Evolutionary conservation across 768 basidiomycete genomes (phyloP).

Genomic region (Russula earlei): DNA sequence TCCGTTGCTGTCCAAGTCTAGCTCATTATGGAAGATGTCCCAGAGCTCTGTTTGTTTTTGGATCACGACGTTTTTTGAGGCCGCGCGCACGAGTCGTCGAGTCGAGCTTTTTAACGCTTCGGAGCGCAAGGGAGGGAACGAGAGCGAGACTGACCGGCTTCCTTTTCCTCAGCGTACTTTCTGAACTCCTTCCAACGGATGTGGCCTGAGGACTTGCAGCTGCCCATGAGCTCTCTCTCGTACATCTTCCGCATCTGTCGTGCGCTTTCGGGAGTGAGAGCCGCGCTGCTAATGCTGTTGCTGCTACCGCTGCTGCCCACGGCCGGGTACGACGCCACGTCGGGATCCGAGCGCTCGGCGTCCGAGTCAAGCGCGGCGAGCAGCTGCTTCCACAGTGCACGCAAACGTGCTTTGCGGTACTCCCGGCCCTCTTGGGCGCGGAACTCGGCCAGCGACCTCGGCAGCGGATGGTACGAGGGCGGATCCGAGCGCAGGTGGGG

Average conservation of each 20-base stretch:
- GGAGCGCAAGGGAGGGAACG: background rate
- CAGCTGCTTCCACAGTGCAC: conserved; percentile 55
- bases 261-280: conserved; percentile 16
- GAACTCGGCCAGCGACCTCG: conserved; percentile 52
- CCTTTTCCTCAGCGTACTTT: conserved; percentile 70
- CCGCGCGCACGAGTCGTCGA: conserved; percentile 18
- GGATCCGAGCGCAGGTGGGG: conserved; percentile 52
- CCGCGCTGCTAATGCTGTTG: background rate
- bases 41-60: conserved; percentile 61
- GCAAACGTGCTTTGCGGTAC: conserved; percentile 49
- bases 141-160: conserved; percentile 45
- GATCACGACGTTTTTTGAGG: background rate
- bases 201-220: conserved; percentile 32
- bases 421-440: conserved; percentile 53
- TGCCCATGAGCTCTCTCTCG: conserved; percentile 25
- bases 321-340: conserved; percentile 21
- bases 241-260: conserved; percentile 17
- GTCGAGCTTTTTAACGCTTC: no score
- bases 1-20: conserved; percentile 86
- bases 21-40: conserved; percentile 82
- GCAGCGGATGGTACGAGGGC: conserved; percentile 31
- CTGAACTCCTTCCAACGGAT: conserved; percentile 67
- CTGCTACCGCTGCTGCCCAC: background rate
- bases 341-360: conserved; percentile 20
- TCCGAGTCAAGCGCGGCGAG: conserved; percentile 25